Conservation (phyloP, 1,284 basidiomycete genomes). For the Cryptococcus deneoformans region DNA sequence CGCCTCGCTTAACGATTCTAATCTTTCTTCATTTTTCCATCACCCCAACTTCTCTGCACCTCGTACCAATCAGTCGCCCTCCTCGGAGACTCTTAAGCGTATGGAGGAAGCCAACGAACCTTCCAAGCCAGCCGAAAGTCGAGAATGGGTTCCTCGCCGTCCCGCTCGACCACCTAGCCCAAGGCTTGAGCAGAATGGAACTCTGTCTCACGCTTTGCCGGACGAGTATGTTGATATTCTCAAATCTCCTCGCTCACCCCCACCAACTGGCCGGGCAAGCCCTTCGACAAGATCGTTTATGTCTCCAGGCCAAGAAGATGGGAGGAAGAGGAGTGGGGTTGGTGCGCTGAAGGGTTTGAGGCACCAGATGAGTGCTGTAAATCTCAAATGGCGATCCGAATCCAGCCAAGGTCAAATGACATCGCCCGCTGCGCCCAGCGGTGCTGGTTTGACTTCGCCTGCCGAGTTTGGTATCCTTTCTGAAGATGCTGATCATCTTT, state of each 20-base stretch:
- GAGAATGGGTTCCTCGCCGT: conserved; percentile 28
- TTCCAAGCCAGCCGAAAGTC: conserved; percentile 3
- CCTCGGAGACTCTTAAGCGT: conserved; percentile 30
- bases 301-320: neutral
- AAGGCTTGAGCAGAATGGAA: conserved; percentile 17
- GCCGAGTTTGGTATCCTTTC: conserved; percentile 10
- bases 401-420: conserved; percentile 12
- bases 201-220: conserved; percentile 27
- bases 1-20: neutral
- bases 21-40: conserved; percentile 11
- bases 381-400: conserved; percentile 12
- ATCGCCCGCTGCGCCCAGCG: neutral
- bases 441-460: neutral
- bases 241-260: conserved; percentile 12
- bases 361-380: conserved; percentile 23
- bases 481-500: neutral
- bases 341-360: conserved; percentile 19
- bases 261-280: neutral
- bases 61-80: conserved; percentile 10
- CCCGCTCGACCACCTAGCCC: conserved; percentile 40
- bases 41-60: conserved; percentile 8
- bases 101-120: conserved; percentile 21
- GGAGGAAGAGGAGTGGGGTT: conserved; percentile 9
- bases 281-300: neutral
- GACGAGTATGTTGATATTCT: conserved; percentile 24